Base-by-base conservation (phyloP, 2,329 filamentous ascomycete species). In the Clarireedia hainanense region DNA sequence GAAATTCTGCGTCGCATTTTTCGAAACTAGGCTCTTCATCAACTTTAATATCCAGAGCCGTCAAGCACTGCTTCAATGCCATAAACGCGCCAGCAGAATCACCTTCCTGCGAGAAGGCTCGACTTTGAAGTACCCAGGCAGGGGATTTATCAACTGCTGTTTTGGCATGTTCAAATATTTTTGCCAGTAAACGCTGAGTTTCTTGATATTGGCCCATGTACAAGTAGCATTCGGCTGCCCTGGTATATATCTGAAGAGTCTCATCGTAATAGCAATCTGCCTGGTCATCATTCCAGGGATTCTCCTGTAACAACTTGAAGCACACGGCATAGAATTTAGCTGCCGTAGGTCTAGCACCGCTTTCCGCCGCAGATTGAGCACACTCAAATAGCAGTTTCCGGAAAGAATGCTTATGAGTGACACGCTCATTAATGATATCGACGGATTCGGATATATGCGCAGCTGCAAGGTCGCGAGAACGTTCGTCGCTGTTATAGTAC, bases 201-300 rank as follows among this genome's bases (percentile, higher is more conserved):
- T 85, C 79, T 1, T 79, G 74, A 57, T 85, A 81, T 61, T 90
- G 81, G 4, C 84, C 84, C 75, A 91, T 86, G 65, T 88, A 90
- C 65, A 91, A 83, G 63, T 89, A 86, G 67, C 89, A 90, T 69
- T 96, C 91, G 3, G 91, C 88, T 4, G 89, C 83, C 52, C 88
- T 83, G 4, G 91, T 83, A 68, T 89, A 85, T 2, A 95, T 76
- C 59, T 86, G 84, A 59, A 95, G 76, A 0, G 91, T 95, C 72
- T 97, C 92, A 10, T 90, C 84, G 64, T 96, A 96, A 47, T 83
- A 86, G 0, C 88, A 85, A 67, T 96, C 92, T 5, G 81, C 77
- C 14, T 74, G 70, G 6, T 75, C 76, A 30, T 87, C 84, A 43
- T 81, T 76, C 92, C 92, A 97, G 0, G 88, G 84, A 52, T 88